phyloP scores from a whole-genome alignment of 2,329 filamentous ascomycete genomes.

The Bipolaris cookei region DNA sequence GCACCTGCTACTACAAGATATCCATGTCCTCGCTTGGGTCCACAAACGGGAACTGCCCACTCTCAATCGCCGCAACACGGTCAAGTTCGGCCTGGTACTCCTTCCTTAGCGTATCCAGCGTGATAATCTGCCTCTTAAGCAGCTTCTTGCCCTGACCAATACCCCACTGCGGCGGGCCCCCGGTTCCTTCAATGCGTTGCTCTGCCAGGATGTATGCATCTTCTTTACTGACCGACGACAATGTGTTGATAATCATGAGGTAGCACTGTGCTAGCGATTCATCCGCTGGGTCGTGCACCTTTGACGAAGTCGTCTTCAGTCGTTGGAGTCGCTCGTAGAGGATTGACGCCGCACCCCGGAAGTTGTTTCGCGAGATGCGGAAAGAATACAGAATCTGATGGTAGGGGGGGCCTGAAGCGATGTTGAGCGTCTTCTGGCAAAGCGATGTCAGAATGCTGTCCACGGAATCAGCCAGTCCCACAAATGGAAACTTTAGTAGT shows the following conservation, averaged over 20 bases:
- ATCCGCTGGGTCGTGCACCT: conserved; percentile 55
- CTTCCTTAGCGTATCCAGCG: conserved; percentile 81
- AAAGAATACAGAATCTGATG: conserved; percentile 92
- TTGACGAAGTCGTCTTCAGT: conserved; percentile 52
- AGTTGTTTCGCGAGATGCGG: conserved; percentile 82
- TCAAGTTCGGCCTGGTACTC: conserved; percentile 92
- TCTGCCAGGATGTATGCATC: conserved; percentile 80
- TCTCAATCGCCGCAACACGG: conserved; percentile 83
- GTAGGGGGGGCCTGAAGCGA: conserved; percentile 69
- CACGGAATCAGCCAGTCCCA: conserved; percentile 76
- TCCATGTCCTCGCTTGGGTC: conserved; percentile 47
- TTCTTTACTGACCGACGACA: conserved; percentile 81
- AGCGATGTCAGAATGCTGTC: conserved; percentile 78
- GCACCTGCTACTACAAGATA: conserved; percentile 36
- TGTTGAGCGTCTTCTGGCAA: conserved; percentile 71
- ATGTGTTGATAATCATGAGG: conserved; percentile 88
- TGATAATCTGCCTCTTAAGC: conserved; percentile 76
- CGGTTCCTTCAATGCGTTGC: conserved; percentile 52
- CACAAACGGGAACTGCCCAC: conserved; percentile 83
- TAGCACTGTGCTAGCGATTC: conserved; percentile 73
- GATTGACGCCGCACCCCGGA: conserved; percentile 73
- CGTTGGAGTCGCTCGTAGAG: conserved; percentile 63
- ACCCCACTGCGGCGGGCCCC: conserved; percentile 34
- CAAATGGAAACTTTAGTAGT: conserved; percentile 77
- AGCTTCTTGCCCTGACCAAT: conserved; percentile 46